Conservation (phyloP, 352 stramenopile species). For the Stramenopiles sp. region DNA sequence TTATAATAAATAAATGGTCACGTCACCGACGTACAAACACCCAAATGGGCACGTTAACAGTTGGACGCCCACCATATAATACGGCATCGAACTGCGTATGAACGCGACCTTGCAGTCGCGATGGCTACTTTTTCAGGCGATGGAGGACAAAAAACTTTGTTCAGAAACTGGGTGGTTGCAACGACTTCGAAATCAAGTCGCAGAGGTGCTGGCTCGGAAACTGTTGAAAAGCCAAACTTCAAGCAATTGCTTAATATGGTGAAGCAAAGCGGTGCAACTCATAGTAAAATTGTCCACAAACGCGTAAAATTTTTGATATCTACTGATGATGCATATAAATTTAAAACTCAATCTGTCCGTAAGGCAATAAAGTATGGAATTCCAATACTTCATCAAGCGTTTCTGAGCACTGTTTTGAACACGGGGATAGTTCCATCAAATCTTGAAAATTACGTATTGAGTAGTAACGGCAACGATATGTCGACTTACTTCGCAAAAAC, state of each 20-base stretch:
- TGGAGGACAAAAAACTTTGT: not conserved
- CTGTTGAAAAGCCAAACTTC: not conserved
- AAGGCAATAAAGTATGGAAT: not conserved
- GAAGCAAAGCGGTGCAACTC: not conserved
- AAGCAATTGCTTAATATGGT: not conserved
- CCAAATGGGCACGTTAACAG: too few species aligned
- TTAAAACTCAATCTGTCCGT: not conserved
- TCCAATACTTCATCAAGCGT: not conserved
- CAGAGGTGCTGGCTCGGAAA: too few species aligned
- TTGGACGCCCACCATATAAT: too few species aligned
- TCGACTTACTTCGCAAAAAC: not conserved
- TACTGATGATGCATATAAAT: not conserved
- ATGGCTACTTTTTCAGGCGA: too few species aligned
- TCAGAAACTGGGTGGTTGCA: not conserved
- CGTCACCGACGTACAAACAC: too few species aligned
- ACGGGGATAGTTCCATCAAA: too few species aligned
- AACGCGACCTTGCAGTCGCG: too few species aligned
- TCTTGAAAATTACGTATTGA: not conserved
- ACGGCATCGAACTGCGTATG: too few species aligned
- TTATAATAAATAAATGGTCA: too few species aligned
- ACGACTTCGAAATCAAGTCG: not conserved
- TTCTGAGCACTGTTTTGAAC: too few species aligned
- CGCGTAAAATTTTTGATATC: not conserved
- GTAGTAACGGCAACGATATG: not conserved
- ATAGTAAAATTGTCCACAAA: not conserved